Base-by-base conservation (phyloP, 2,329 filamentous ascomycete genomes). In the Beauveria brongniartii region DNA sequence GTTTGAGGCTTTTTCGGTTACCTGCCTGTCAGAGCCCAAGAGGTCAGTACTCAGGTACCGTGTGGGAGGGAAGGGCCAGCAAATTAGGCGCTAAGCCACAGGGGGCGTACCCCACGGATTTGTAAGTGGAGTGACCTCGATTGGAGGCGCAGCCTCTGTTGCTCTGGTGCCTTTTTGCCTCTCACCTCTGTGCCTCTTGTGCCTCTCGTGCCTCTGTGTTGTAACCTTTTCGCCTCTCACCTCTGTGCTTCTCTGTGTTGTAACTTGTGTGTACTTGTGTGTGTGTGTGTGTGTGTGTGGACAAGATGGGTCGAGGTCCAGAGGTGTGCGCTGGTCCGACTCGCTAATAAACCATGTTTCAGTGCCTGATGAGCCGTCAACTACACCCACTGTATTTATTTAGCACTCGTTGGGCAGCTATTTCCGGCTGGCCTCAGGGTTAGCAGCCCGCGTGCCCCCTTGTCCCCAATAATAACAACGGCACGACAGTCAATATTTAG, bases 401-500 rank as follows among this genome's bases (percentile, higher is more conserved):
- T 18, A 46, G 37, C 37, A 59, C 40, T 44, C 47, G 53, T 59
- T 53, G 57, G 57, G 57, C 48, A 59, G 48, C 57, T 47, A 59
- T 54, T 53, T 50, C 57, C 41, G 57, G 57, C 48, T 34, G 41
- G 30, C 28, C 41, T 22, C 16, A 30, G 30, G 30, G 30, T 10
- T 30, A 30, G 30, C 18, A 16, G 14, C 20, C 30, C 30, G 10
- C 30, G 10, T 37, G 4, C 14, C 34, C 20, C 10, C 30, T 4
- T 12, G 30, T 37, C 34, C 14, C 34, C 34, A 12, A 12, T n/a
- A 28, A 12, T 12, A n/a, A 20, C 9, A 5, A 55, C 40, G 20
- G 28, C 52, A 26, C 8, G 2, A 28, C n/a, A 18, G 52, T 24
- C 14, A 4, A 18, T 24, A 7, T 16, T 16, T 6, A 10, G 10